Evolutionary conservation across 352 stramenopile species (phyloP), one percentile per base, ranked within the genome.

Genomic region (Pythium aristosporum): DNA sequence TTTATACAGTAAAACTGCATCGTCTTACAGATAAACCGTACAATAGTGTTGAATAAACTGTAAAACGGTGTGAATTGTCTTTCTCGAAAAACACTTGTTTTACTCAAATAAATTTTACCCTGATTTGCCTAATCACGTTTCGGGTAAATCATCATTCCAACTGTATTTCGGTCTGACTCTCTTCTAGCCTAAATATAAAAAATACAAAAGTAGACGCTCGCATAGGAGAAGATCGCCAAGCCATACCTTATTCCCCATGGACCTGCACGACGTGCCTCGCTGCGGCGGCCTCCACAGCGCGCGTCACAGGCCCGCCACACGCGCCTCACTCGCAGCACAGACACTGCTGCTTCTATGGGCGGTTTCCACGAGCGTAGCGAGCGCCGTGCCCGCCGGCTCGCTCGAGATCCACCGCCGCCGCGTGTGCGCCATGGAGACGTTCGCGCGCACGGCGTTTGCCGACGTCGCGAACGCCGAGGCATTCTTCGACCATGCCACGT

Each of bases 331-430:
- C 3, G 34, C 11, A 3, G 12, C 28, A 6, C 30, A 18, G 16
- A 28, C 18, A 11, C 49, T 55, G 15, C 11, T 46, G 34, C 15
- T 61, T 11, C 42, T 67, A 32, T 23, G 20, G 15, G 23, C 25
- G 43, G 6, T 57, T 2, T 20, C 43, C 41, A 44, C 39, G 25
- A 32, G 21, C n/a, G n/a, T 18, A 9, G 39, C 25, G 18, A 13
- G 34, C 34, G 11, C 46, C 3, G 25, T 5, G 18, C 20, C 36
- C 2, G 51, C 46, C n/a, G 36, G 4, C 5, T 3, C 57, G 37
- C 52, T 71, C 5, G n/a, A 28, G 16, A 61, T 72, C 37, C 60
- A 72, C 50, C 66, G 66, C 15, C 66, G 66, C 42, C 66, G 39
- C 48, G 60, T 63, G 44, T 72, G 66, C 51, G 12, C 6, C 9